Evolutionary conservation across 1,284 basidiomycete species (phyloP).

Genomic region (Cystobasidiaceae sp.): DNA sequence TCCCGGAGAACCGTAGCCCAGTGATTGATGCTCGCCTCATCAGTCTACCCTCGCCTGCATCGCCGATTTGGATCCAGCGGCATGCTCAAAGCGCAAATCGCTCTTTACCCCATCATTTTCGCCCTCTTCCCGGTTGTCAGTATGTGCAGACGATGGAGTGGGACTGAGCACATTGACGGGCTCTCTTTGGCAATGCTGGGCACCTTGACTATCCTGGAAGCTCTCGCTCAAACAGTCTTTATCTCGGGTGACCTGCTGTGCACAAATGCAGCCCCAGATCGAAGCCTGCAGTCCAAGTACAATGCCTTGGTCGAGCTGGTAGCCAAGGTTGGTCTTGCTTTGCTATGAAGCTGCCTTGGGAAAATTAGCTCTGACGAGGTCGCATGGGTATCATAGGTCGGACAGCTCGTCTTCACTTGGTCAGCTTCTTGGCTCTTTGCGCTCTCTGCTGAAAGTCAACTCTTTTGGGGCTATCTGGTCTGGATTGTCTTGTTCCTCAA

Average conservation of each 20-base stretch:
- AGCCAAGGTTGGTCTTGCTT: not conserved
- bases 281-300: conserved; percentile 1
- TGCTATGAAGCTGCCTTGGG: not conserved
- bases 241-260: conserved; percentile 42
- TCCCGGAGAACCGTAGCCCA: not conserved
- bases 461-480: conserved; percentile 12
- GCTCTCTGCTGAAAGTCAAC: conserved; percentile 9
- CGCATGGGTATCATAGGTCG: not conserved
- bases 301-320: not conserved
- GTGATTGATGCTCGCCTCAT: not conserved
- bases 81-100: conserved; percentile 5
- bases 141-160: not conserved
- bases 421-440: conserved; percentile 20
- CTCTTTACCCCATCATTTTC: conserved; percentile 17
- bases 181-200: not conserved
- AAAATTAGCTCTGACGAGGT: not conserved
- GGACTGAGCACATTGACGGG: not conserved
- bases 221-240: conserved; percentile 67
- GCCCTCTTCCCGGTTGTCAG: not conserved
- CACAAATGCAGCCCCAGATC: conserved; percentile 15
- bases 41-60: conserved; percentile 23
- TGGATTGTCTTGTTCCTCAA: not conserved
- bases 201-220: conserved; percentile 53
- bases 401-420: conserved; percentile 2
- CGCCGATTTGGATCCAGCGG: conserved; percentile 1